phyloP scores from a whole-genome alignment of 768 basidiomycete species.

The Leucocoprinus birnbaumii region DNA sequence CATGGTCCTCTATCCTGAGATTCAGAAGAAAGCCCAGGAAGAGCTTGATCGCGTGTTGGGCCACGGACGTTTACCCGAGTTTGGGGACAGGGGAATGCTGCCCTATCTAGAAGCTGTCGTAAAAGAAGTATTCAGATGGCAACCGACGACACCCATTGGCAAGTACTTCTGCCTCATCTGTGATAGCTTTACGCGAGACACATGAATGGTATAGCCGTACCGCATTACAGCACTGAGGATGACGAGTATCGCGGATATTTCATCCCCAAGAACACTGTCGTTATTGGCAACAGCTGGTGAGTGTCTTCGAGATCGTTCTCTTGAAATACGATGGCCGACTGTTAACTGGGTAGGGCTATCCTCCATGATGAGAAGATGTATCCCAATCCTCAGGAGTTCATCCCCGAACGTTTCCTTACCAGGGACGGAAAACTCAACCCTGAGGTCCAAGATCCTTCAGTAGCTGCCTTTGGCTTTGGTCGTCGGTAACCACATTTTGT shows the following conservation, averaged over 20 bases:
- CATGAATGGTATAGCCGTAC: neutral
- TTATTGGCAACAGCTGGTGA: constrained; percentile 14
- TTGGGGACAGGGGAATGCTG: constrained; percentile 10
- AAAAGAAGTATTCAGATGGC: constrained; percentile 17
- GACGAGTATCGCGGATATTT: neutral
- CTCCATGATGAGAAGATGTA: constrained; percentile 12
- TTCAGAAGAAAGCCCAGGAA: constrained; percentile 12
- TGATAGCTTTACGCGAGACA: too few species aligned
- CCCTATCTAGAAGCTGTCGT: constrained; percentile 15
- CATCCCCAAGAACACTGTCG: neutral
- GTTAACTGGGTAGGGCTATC: constrained; percentile 7
- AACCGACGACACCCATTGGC: constrained; percentile 16
- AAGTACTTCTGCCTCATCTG: too few species aligned
- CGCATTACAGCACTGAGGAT: neutral
- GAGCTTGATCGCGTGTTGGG: neutral
- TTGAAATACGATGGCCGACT: too few species aligned
- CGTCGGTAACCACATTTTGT: neutral
- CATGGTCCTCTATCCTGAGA: constrained; percentile 12
- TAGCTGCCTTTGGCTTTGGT: constrained; percentile 11
- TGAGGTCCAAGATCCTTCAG: neutral
- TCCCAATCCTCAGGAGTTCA: constrained; percentile 11
- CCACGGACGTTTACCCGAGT: constrained; percentile 11
- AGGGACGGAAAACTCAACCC: constrained; percentile 2
- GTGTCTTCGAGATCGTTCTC: neutral
- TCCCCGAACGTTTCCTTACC: constrained; percentile 13